Evolutionary conservation across 495 filamentous ascomycete species (phyloP), one percentile per base, ranked within the genome.

Genomic region (Xylaria palmicola): DNA sequence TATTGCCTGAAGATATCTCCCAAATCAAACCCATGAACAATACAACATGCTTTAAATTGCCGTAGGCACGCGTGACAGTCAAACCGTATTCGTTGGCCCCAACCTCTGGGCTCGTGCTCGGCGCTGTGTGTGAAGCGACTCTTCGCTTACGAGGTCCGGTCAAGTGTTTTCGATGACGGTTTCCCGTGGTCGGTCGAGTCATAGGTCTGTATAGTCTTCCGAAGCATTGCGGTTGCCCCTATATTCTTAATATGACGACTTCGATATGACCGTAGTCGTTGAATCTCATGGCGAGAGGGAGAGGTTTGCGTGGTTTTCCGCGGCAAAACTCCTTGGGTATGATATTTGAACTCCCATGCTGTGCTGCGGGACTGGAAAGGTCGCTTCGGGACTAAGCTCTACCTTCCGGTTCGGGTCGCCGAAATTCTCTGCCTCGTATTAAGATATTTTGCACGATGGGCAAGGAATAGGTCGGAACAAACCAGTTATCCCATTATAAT

Each of bases 381-480:
- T 43, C 17, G 40, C 29, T 50, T 50, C 29, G 47, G 47, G 47
- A 50, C 47, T 50, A 50, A 50, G 47, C 47, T 50, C 47, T 32
- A 32, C 47, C 47, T 50, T 50, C 47, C 47, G 22, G 47, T 41
- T 54, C 51, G 51, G 51, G 51, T 49, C 45, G 45, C 45, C 45
- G 45, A 49, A 24, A 49, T 39, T 54, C 51, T 54, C 51, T 54
- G 51, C 51, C 51, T 40, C 26, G 30, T 54, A 34, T 54, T 54
- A 54, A 27, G 51, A 39, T 54, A 54, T 54, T 27, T 54, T 54
- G 51, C 51, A 54, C 30, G 51, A 54, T 54, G 19, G 51, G 51
- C 51, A 54, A 54, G 51, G 51, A 54, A 54, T 54, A 27, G 51
- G 51, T 54, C 51, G 51, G 51, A 54, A 27, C 51, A 27, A 54